Conservation (phyloP, 257 asterid genomes). For the Solanum infundibuliforme region DNA sequence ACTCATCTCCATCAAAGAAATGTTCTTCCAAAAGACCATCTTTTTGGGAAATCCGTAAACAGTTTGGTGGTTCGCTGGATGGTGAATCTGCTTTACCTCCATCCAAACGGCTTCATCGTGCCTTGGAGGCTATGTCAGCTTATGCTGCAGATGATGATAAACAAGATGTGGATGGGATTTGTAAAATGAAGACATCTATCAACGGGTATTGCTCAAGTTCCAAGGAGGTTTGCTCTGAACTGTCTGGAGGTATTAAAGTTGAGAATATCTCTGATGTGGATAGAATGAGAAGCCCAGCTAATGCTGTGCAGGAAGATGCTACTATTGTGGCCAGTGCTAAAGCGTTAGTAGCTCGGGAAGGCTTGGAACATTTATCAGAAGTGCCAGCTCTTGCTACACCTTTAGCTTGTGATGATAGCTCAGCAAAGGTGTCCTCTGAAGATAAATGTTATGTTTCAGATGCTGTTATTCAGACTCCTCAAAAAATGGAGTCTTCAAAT, state of each 20-base stretch:
- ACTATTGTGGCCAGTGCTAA: slow-evolving; percentile 20
- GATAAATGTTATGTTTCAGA: slow-evolving; percentile 16
- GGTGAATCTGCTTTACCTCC: slow-evolving; percentile 98
- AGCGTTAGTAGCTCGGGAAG: slow-evolving; percentile 6
- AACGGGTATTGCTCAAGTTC: slow-evolving; percentile 7
- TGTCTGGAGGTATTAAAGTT: neutral
- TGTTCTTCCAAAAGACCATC: slow-evolving; percentile 35
- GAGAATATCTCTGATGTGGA: slow-evolving; percentile 4
- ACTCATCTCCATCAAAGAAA: slow-evolving; percentile 19
- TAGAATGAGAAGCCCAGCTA: slow-evolving; percentile 3
- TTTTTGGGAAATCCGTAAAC: slow-evolving; percentile 36
- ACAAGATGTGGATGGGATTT: slow-evolving; percentile 27
- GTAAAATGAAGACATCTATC: slow-evolving; percentile 8
- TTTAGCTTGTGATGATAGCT: slow-evolving; percentile 11
- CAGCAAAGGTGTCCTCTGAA: slow-evolving; percentile 17
- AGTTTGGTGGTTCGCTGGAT: slow-evolving; percentile 32
- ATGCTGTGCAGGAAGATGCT: slow-evolving; percentile 21
- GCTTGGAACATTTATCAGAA: slow-evolving; percentile 13
- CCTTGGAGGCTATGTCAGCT: slow-evolving; percentile 97
- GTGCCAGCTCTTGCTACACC: slow-evolving; percentile 18
- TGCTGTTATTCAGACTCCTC: slow-evolving; percentile 7
- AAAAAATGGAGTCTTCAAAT: slow-evolving; percentile 8
- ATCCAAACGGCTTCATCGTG: slow-evolving; percentile 89
- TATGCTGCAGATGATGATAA: slow-evolving; percentile 64
- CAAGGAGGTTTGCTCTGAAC: slow-evolving; percentile 20